phyloP scores from a whole-genome alignment of 257 asterid species.

The Nicotiana knightiana region DNA sequence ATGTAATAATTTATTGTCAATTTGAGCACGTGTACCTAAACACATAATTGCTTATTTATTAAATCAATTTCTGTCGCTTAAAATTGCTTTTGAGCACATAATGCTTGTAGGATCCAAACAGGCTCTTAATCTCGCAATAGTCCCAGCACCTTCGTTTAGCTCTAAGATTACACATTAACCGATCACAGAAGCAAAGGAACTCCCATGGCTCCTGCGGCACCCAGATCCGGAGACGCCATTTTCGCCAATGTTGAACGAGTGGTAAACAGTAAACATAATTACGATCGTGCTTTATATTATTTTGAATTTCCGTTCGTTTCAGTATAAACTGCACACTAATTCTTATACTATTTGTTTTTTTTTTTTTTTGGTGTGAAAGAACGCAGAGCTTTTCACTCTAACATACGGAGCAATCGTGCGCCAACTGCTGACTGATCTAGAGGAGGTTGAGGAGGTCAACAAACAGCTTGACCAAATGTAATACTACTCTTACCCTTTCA shows the following conservation, averaged over 20 bases:
- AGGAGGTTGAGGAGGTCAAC: constrained; percentile 96
- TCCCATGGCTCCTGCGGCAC: constrained; percentile 37
- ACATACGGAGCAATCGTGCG: constrained; percentile 96
- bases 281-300: neutral
- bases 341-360: neutral
- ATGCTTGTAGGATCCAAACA: too few species aligned
- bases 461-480: constrained; percentile 97
- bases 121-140: too few species aligned
- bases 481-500: neutral
- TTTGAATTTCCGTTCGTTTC: neutral
- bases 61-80: too few species aligned
- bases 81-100: too few species aligned
- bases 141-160: too few species aligned
- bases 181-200: neutral
- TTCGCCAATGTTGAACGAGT: constrained; percentile 48
- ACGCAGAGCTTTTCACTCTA: constrained; percentile 87
- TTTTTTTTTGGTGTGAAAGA: constrained; percentile 26
- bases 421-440: constrained; percentile 92
- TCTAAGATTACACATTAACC: neutral
- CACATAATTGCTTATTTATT: too few species aligned
- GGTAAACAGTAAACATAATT: constrained; percentile 14
- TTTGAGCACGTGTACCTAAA: too few species aligned
- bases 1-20: too few species aligned
- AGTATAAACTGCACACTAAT: neutral
- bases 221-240: constrained; percentile 46